phyloP scores from a whole-genome alignment of 108 stramenopile genomes.

The Pseudonitzschia multiseries region DNA sequence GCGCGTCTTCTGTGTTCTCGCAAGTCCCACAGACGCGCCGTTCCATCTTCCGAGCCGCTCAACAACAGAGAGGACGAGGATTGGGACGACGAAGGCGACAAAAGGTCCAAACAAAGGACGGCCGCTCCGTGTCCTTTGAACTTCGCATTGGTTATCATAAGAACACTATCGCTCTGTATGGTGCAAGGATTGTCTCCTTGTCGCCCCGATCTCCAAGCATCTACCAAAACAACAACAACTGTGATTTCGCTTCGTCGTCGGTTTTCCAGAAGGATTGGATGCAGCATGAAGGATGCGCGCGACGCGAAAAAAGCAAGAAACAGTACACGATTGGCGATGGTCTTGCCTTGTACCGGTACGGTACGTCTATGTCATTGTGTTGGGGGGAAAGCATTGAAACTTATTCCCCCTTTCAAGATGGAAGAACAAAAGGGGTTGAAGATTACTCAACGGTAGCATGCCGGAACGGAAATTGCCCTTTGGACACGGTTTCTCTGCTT shows the following conservation, averaged over 20 bases:
- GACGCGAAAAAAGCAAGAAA: not conserved
- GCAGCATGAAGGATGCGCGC: not conserved
- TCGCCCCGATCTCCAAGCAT: too few species aligned
- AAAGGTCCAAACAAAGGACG: slow-evolving; percentile 12
- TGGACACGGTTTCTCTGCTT: too few species aligned
- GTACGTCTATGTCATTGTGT: too few species aligned
- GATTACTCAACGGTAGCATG: too few species aligned
- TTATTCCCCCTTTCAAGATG: too few species aligned
- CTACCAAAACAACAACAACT: too few species aligned
- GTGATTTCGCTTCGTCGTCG: too few species aligned
- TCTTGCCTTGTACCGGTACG: not conserved
- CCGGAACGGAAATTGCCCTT: too few species aligned
- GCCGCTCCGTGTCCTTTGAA: slow-evolving; percentile 15
- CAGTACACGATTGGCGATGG: not conserved
- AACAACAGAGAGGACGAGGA: slow-evolving; percentile 37
- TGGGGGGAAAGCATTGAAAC: too few species aligned
- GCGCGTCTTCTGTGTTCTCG: slow-evolving; percentile 42
- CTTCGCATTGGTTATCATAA: slow-evolving; percentile 7
- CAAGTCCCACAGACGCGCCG: slow-evolving; percentile 80
- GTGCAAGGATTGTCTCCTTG: too few species aligned
- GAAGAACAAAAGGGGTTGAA: too few species aligned
- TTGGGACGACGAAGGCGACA: not conserved
- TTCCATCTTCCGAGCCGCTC: slow-evolving; percentile 82
- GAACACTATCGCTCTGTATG: not conserved
- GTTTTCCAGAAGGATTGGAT: too few species aligned